phyloP scores from a whole-genome alignment of 192 early-diverging fungal genomes.

The Radiomyces spectabilis region DNA sequence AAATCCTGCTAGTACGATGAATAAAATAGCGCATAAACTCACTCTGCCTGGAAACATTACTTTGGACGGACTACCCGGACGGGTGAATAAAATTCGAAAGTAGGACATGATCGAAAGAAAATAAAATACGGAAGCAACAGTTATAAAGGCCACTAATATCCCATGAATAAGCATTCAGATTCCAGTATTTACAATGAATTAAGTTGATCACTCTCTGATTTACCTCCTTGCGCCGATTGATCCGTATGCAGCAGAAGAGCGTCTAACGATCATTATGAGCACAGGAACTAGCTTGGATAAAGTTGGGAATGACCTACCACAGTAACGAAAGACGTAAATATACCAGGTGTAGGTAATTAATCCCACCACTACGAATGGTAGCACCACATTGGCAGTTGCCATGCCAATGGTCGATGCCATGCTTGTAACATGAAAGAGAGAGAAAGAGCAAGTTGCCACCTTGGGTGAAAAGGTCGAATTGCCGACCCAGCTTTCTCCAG shows the following conservation, averaged over 20 bases:
- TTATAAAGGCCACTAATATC: slow-evolving; percentile 12
- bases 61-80: slow-evolving; percentile 14
- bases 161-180: background rate
- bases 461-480: no score
- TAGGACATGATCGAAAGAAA: slow-evolving; percentile 8
- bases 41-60: background rate
- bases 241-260: no score
- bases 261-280: no score
- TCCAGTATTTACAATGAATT: background rate
- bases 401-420: slow-evolving; percentile 1
- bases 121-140: slow-evolving; percentile 14
- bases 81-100: slow-evolving; percentile 9
- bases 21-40: background rate
- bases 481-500: no score
- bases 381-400: slow-evolving; percentile 1
- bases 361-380: slow-evolving; percentile 17
- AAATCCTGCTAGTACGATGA: no score
- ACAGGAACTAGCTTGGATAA: no score
- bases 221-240: slow-evolving; percentile 4
- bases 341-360: slow-evolving; percentile 28
- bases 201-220: no score
- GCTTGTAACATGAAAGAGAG: background rate
- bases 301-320: slow-evolving; percentile 13
- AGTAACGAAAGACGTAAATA: slow-evolving; percentile 22
- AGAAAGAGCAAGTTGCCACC: no score